phyloP scores from a whole-genome alignment of 2,329 filamentous ascomycete genomes.

The Colletotrichum paranaense region DNA sequence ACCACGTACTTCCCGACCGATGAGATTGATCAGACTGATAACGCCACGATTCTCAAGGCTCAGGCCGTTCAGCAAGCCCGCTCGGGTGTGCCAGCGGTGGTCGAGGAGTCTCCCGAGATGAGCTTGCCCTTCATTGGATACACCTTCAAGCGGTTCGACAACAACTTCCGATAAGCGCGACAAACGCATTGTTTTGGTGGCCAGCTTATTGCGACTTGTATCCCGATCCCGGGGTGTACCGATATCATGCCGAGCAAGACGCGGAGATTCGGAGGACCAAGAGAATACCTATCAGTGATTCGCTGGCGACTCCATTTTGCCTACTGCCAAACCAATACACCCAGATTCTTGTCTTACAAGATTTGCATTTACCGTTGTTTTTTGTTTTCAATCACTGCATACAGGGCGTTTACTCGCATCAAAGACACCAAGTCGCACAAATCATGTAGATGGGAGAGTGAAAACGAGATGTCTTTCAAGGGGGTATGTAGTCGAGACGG shows the following conservation, averaged over 20 bases:
- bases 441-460: constrained; percentile 29
- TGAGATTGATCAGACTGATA: constrained; percentile 97
- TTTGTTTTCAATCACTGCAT: constrained; percentile 32
- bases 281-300: not conserved
- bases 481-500: not conserved
- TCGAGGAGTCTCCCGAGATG: constrained; percentile 90
- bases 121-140: constrained; percentile 96
- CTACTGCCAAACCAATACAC: constrained; percentile 23
- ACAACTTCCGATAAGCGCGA: constrained; percentile 68
- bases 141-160: constrained; percentile 96
- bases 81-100: constrained; percentile 49
- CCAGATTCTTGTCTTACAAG: constrained; percentile 31
- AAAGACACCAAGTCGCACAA: constrained; percentile 33
- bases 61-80: constrained; percentile 79
- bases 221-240: not conserved
- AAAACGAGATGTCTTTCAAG: not conserved
- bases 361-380: constrained; percentile 32
- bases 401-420: constrained; percentile 34
- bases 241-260: not conserved
- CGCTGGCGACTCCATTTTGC: constrained; percentile 24
- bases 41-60: constrained; percentile 85
- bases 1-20: constrained; percentile 99
- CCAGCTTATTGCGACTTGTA: not conserved
- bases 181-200: not conserved
- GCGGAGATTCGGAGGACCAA: not conserved